A percentile compares a stretch with the other conserved stretches of the same genome.
These are phyloP conservation scores for Detonula confervacea DNA, from an alignment of 352 stramenopile species.

Conservation along the genomic window DNA sequence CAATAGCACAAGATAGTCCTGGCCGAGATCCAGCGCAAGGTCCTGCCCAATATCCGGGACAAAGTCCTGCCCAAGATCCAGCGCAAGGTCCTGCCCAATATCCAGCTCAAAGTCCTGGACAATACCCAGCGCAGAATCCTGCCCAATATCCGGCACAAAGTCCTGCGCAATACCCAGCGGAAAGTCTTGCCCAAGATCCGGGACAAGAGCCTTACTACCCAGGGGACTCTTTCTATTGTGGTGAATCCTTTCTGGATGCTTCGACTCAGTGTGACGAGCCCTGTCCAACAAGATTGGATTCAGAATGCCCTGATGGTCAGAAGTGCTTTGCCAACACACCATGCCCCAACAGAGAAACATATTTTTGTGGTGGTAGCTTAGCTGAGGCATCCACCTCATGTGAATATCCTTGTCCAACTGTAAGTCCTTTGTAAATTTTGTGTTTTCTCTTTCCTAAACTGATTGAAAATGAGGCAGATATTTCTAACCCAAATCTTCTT, in stretches of 20 bases:
- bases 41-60: no score
- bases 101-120: no score
- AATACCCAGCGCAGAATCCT: not conserved
- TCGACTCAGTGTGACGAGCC: constrained; percentile 51
- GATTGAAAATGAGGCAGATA: constrained; percentile 12
- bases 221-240: constrained; percentile 58
- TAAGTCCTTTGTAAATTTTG: constrained; percentile 9
- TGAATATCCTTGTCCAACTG: constrained; percentile 45
- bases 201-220: constrained; percentile 28
- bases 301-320: constrained; percentile 51
- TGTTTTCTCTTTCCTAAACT: not conserved
- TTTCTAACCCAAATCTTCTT: constrained; percentile 5
- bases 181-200: not conserved
- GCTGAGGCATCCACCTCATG: constrained; percentile 42
- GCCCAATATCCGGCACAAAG: no score
- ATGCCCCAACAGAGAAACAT: constrained; percentile 53
- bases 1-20: not conserved
- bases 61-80: no score
- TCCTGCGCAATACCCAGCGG: no score
- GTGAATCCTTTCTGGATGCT: constrained; percentile 55
- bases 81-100: no score
- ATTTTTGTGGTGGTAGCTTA: constrained; percentile 52
- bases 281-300: constrained; percentile 48
- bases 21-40: no score
- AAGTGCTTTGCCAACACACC: constrained; percentile 54